Percentiles rank a stretch among this genome's conserved stretches.
Evolutionary conservation across 129 eudicot genomes (phyloP).

Genomic region (Mikania micrantha): DNA sequence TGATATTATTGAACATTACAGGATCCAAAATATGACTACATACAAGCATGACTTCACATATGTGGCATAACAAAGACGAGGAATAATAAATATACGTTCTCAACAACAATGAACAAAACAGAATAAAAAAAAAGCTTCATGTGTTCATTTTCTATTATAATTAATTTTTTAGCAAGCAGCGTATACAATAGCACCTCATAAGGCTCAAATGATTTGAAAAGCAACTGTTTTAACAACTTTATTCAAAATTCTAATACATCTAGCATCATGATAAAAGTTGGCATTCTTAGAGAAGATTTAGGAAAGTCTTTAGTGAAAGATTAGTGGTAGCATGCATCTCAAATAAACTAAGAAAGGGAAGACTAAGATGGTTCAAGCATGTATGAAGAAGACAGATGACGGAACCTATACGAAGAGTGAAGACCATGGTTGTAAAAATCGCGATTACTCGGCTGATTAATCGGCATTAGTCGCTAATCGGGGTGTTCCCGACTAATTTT

Average conservation of each 20-base stretch:
- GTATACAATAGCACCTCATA: background rate
- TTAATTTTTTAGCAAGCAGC: background rate
- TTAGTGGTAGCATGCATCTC: too few relatives aligned
- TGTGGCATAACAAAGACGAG: background rate
- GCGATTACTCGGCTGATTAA: too few relatives aligned
- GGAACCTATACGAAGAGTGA: too few relatives aligned
- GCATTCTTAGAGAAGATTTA: background rate
- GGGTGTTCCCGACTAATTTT: too few relatives aligned
- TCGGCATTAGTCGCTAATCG: too few relatives aligned
- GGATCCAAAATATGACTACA: background rate
- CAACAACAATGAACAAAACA: background rate
- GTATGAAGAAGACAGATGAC: too few relatives aligned
- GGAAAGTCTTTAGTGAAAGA: too few relatives aligned
- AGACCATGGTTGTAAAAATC: too few relatives aligned
- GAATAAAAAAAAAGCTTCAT: background rate
- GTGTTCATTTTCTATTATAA: background rate
- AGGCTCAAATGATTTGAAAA: background rate
- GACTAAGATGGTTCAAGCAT: too few relatives aligned
- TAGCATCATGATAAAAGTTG: background rate
- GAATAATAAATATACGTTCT: background rate
- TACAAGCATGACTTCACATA: background rate
- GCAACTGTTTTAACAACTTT: background rate
- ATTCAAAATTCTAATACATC: too few relatives aligned
- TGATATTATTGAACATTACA: background rate
- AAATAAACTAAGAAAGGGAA: too few relatives aligned